Base-by-base conservation (phyloP, 257 asterid species). In the Sherardia arvensis region DNA sequence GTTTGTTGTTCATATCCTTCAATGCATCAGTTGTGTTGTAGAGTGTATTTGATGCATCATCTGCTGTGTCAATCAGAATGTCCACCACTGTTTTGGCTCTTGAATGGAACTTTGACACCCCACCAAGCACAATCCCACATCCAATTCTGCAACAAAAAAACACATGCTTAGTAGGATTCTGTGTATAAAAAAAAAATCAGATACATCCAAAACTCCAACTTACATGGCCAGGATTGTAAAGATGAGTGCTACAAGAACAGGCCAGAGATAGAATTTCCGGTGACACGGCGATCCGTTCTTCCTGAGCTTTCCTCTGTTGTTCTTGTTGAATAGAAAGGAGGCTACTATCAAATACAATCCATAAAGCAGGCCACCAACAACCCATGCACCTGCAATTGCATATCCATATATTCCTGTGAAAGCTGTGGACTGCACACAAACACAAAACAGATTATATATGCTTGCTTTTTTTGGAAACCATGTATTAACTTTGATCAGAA, bases 331-430 rank as follows among this genome's bases (percentile, higher is more conserved):
- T n/a, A n/a, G n/a, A 64, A 22, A 53, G 8, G 62, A 48, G 53
- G 40, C 68, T 14, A 65, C 77, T 20, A 82, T 25, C 58, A 80
- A 78, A 74, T 48, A 81, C 23, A 51, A 71, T 63, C 92, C 95
- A 48, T 86, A 88, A 51, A 69, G 80, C 1, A 88, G 26, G 18
- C 98, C 95, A 65, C 88, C 78, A 8, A 85, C 59, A 58, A 83
- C 62, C 96, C 98, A 91, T 10, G 73, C 0, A 23, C 61, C 76
- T 10, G 87, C 92, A 51, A 88, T 76, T n/a, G 75, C 80, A 40
- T 80, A 86, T 55, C 96, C 98, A 51, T 70, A 71, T 66, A 84
- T 69, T 54, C 96, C 95, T 10, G 96, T 88, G 48, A 78, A 91
- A 22, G 68, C 82, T 14, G 87, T 80, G 47, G 98, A 88, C 98